Conservation (phyloP, 208 protist genomes). For the Crithidia bombi region DNA sequence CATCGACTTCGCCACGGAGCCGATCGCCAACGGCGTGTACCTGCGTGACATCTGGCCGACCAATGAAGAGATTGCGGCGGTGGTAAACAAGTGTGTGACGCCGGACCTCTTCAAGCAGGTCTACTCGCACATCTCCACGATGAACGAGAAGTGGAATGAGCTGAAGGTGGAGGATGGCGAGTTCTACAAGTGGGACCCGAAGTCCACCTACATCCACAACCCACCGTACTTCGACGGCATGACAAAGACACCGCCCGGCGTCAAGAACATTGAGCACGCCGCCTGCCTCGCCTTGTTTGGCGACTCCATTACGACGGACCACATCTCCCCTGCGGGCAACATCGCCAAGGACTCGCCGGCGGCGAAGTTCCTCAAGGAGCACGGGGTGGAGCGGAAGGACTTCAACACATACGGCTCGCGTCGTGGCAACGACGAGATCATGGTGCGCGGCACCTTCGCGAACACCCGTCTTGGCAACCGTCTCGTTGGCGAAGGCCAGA, state of each 20-base stretch:
- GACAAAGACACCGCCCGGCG: slow-evolving; percentile 55
- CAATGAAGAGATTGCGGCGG: slow-evolving; percentile 76
- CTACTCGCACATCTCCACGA: slow-evolving; percentile 90
- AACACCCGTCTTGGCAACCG: slow-evolving; percentile 95
- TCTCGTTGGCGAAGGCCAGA: slow-evolving; percentile 89
- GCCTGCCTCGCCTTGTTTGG: slow-evolving; percentile 93
- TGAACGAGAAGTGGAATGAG: slow-evolving; percentile 92
- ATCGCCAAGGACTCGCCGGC: slow-evolving; percentile 95
- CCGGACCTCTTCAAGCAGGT: slow-evolving; percentile 92
- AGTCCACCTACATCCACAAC: slow-evolving; percentile 96
- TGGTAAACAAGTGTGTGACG: slow-evolving; percentile 88
- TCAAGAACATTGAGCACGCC: slow-evolving; percentile 78
- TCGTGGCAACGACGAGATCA: slow-evolving; percentile 96
- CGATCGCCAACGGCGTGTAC: slow-evolving; percentile 93
- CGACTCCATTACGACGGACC: slow-evolving; percentile 97
- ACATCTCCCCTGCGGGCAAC: slow-evolving; percentile 96
- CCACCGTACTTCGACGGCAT: slow-evolving; percentile 95
- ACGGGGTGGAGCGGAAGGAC: slow-evolving; percentile 90
- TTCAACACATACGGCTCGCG: slow-evolving; percentile 97
- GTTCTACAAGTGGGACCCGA: slow-evolving; percentile 94
- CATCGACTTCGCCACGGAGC: slow-evolving; percentile 94
- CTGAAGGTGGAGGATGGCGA: slow-evolving; percentile 85
- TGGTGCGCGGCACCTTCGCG: slow-evolving; percentile 97
- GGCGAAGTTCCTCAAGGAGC: slow-evolving; percentile 81
- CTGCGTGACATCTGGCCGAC: slow-evolving; percentile 97